A percentile compares a stretch with the other conserved stretches of the same genome.
phyloP scores from a whole-genome alignment of 192 early-diverging fungal species.

The Coemansia erecta region DNA sequence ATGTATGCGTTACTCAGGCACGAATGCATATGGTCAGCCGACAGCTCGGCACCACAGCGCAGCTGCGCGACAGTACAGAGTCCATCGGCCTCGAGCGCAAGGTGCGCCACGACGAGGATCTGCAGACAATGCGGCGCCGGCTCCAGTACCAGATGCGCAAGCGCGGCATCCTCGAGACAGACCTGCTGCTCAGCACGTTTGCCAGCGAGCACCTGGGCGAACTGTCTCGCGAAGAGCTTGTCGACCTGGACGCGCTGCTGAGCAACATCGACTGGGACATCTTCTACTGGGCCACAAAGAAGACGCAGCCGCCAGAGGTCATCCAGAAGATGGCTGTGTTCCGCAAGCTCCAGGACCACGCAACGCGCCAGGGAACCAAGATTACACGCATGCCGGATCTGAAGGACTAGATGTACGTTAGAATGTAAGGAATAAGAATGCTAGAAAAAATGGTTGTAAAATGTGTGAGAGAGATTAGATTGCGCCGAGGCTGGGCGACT shows the following conservation, averaged over 20 bases:
- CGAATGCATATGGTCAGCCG: not conserved
- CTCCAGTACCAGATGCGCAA: slow-evolving; percentile 87
- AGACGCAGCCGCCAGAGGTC: slow-evolving; percentile 61
- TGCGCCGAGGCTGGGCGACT: slow-evolving; percentile 34
- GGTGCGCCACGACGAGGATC: slow-evolving; percentile 62
- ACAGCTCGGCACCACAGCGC: not conserved
- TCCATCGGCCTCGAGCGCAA: slow-evolving; percentile 32
- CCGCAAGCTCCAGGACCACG: slow-evolving; percentile 68
- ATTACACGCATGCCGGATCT: slow-evolving; percentile 85
- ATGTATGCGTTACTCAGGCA: not conserved
- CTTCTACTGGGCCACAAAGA: slow-evolving; percentile 84
- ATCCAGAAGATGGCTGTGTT: slow-evolving; percentile 57
- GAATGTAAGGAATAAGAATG: not conserved
- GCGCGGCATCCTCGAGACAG: slow-evolving; percentile 91
- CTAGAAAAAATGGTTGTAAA: not conserved
- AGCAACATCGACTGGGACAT: slow-evolving; percentile 96
- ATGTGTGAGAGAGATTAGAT: slow-evolving; percentile 15
- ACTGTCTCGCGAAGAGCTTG: slow-evolving; percentile 60
- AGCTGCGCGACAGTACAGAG: not conserved
- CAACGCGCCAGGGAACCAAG: slow-evolving; percentile 69
- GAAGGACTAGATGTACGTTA: not conserved
- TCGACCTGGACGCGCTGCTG: slow-evolving; percentile 77
- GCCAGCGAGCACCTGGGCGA: slow-evolving; percentile 60
- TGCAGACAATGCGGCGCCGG: slow-evolving; percentile 73
- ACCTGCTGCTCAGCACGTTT: slow-evolving; percentile 88